phyloP scores from a whole-genome alignment of 2,329 filamentous ascomycete species.

The Trichoderma breve region DNA sequence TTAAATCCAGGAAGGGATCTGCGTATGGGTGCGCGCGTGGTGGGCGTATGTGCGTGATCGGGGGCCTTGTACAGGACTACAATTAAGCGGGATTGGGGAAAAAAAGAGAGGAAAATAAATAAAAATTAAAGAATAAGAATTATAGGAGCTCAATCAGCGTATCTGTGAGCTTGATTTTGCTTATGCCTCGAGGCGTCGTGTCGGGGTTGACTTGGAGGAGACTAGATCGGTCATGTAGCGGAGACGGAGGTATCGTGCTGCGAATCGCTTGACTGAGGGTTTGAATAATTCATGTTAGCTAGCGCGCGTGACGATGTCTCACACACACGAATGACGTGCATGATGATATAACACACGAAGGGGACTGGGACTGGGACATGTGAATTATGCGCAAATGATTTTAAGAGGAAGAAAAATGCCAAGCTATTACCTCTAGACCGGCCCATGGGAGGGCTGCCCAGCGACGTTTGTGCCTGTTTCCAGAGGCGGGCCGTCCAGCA shows the following conservation, averaged over 20 bases:
- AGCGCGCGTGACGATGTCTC: background rate
- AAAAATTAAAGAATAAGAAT: background rate
- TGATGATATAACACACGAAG: background rate
- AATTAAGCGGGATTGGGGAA: background rate
- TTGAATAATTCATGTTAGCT: constrained; percentile 2
- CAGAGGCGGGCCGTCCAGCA: constrained; percentile 14
- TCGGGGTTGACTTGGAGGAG: constrained; percentile 10
- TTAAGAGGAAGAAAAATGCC: background rate
- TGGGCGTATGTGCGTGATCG: background rate
- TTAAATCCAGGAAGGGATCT: constrained; percentile 8
- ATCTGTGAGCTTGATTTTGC: background rate
- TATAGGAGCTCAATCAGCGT: background rate
- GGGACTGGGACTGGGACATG: background rate
- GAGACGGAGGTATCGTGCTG: constrained; percentile 13
- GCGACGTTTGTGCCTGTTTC: constrained; percentile 11
- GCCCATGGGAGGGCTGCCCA: background rate
- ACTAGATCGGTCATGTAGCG: constrained; percentile 15
- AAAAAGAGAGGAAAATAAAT: background rate
- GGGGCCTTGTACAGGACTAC: background rate
- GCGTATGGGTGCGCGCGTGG: background rate
- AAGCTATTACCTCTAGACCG: constrained; percentile 9
- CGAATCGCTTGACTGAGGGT: constrained; percentile 13
- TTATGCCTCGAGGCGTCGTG: constrained; percentile 13
- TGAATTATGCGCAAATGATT: background rate
- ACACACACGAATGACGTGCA: constrained; percentile 14